Conservation (phyloP, 2,329 filamentous ascomycete species). For the Pseudocercospora eumusae region DNA sequence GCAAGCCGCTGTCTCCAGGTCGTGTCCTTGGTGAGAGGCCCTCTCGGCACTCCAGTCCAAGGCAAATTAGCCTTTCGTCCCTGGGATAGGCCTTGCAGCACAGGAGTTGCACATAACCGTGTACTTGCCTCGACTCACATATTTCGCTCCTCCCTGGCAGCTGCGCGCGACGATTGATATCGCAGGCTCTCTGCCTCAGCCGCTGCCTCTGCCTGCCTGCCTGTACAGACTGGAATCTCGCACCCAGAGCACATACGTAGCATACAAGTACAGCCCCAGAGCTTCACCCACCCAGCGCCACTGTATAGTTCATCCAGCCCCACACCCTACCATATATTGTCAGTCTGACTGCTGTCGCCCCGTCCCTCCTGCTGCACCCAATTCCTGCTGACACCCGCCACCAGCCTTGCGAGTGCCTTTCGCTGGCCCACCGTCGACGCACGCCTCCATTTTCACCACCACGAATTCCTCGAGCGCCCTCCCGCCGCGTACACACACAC, state of each 20-base stretch:
- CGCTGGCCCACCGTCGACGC: slow-evolving; percentile 11
- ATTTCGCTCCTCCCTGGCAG: slow-evolving; percentile 27
- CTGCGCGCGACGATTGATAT: slow-evolving; percentile 24
- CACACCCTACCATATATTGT: background rate
- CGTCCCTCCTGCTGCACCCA: slow-evolving; percentile 5
- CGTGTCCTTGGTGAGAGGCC: slow-evolving; percentile 14
- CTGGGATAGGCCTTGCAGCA: slow-evolving; percentile 25
- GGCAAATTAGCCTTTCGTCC: slow-evolving; percentile 18
- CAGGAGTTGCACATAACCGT: slow-evolving; percentile 33
- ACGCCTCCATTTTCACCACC: slow-evolving; percentile 1
- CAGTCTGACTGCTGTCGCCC: background rate
- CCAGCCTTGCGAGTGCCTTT: slow-evolving; percentile 12
- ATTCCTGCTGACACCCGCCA: slow-evolving; percentile 12
- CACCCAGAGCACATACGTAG: slow-evolving; percentile 2
- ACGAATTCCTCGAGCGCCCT: slow-evolving; percentile 1
- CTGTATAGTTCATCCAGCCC: slow-evolving; percentile 1
- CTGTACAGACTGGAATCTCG: slow-evolving; percentile 14
- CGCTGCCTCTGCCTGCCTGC: slow-evolving; percentile 2
- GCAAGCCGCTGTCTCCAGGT: slow-evolving; percentile 14
- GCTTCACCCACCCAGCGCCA: background rate
- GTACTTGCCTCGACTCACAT: slow-evolving; percentile 29
- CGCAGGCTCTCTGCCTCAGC: slow-evolving; percentile 11
- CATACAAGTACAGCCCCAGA: slow-evolving; percentile 4
- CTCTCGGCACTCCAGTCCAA: background rate
- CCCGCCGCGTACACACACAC: slow-evolving; percentile 10